Conservation (phyloP, 495 filamentous ascomycete genomes). For the Penicillium ochrochloron region DNA sequence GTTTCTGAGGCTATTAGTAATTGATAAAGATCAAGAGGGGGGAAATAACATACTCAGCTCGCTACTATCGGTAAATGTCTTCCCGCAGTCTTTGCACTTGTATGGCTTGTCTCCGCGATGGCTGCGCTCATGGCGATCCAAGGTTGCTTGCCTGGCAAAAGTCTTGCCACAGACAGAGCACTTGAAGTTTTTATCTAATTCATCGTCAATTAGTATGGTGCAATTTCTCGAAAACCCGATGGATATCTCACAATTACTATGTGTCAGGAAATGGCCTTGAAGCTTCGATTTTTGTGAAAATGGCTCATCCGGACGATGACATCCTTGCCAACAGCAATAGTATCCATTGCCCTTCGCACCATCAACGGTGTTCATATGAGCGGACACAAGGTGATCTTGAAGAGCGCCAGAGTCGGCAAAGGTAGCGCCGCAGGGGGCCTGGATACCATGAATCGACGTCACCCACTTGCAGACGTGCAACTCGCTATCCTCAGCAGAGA, state of each 20-base stretch:
- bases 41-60: constrained; percentile 47
- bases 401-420: constrained; percentile 45
- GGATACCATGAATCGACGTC: constrained; percentile 34
- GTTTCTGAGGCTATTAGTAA: constrained; percentile 45
- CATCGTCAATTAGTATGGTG: constrained; percentile 5
- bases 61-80: constrained; percentile 54
- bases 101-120: constrained; percentile 58
- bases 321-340: constrained; percentile 55
- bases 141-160: constrained; percentile 52
- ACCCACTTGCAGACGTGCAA: constrained; percentile 48
- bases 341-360: constrained; percentile 53
- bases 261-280: constrained; percentile 54
- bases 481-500: constrained; percentile 39
- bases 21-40: not conserved
- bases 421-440: constrained; percentile 39
- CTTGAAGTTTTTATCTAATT: constrained; percentile 49
- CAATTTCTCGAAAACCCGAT: not conserved
- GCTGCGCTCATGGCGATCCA: constrained; percentile 58
- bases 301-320: constrained; percentile 50
- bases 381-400: constrained; percentile 48
- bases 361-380: constrained; percentile 47
- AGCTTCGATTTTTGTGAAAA: constrained; percentile 57
- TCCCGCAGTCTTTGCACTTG: constrained; percentile 49
- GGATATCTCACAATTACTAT: constrained; percentile 48
- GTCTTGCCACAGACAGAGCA: constrained; percentile 53